These are phyloP conservation scores for Diophrys sp. DNA, from an alignment of 73 alveolate genomes.

Conservation along the genomic window DNA sequence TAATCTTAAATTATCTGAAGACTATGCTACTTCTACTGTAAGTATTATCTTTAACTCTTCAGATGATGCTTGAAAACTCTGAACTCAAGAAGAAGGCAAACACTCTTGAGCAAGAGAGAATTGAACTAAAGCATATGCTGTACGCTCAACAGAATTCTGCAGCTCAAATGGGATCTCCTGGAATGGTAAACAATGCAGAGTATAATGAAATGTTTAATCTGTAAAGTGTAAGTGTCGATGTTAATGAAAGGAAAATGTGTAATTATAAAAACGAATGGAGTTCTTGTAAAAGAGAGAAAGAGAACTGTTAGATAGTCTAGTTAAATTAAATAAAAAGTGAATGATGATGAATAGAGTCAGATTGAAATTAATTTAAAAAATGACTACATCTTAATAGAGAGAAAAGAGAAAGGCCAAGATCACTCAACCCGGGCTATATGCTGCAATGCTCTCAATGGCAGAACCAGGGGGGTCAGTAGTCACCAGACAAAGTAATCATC, in stretches of 20 bases:
- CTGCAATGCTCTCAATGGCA: background rate
- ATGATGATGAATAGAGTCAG: background rate
- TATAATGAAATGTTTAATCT: conserved; percentile 75
- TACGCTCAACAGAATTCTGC: too few species aligned
- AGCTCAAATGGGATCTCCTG: background rate
- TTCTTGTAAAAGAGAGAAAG: conserved; percentile 92
- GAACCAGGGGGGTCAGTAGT: background rate
- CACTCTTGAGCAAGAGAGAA: conserved; percentile 88
- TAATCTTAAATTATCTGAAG: conserved; percentile 76
- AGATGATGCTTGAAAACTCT: conserved; percentile 86
- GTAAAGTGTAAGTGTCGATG: too few species aligned
- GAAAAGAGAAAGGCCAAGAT: background rate
- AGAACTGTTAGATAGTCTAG: conserved; percentile 84
- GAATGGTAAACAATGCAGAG: background rate
- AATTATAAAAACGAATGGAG: conserved; percentile 85
- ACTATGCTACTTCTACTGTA: conserved; percentile 84
- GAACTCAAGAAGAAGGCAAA: conserved; percentile 90
- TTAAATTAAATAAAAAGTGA: conserved; percentile 54
- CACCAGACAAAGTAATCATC: background rate
- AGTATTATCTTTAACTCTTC: background rate
- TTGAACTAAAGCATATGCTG: conserved; percentile 44
- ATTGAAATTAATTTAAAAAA: too few species aligned
- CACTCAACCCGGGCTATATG: background rate
- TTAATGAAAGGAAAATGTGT: conserved; percentile 75
- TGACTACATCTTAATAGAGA: background rate